A percentile compares a stretch with the other conserved stretches of the same genome.
Evolutionary conservation across 495 filamentous ascomycete genomes (phyloP).

Genomic region (Articulospora tetracladia): DNA sequence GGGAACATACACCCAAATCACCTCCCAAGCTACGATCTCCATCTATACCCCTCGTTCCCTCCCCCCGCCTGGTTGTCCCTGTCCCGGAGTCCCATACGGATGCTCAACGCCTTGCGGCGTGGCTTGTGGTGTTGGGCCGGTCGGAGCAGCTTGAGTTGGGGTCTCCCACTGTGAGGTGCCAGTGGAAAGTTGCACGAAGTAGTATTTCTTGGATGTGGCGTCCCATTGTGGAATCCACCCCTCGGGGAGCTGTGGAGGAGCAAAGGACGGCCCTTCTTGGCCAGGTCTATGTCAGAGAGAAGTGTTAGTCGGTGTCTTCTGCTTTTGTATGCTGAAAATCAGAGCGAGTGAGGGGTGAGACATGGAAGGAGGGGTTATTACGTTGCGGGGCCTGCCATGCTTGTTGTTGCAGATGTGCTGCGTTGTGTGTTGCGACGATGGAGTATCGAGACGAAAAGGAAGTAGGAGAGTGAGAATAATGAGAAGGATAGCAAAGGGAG

Average conservation of each 20-base stretch:
- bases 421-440: too few relatives aligned
- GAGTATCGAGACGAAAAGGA: neutral
- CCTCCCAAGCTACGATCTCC: slow-evolving; percentile 20
- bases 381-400: slow-evolving; percentile 26
- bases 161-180: slow-evolving; percentile 76
- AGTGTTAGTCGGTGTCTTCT: neutral
- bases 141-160: slow-evolving; percentile 60
- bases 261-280: slow-evolving; percentile 65
- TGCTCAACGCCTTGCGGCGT: slow-evolving; percentile 46
- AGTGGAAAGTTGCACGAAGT: slow-evolving; percentile 74
- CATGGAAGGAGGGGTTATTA: slow-evolving; percentile 5
- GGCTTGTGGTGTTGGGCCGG: slow-evolving; percentile 43
- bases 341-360: neutral
- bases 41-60: slow-evolving; percentile 39
- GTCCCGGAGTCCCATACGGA: slow-evolving; percentile 45
- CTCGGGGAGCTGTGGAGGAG: slow-evolving; percentile 64
- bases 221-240: slow-evolving; percentile 88
- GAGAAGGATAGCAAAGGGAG: neutral
- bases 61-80: slow-evolving; percentile 39
- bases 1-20: slow-evolving; percentile 20
- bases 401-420: neutral
- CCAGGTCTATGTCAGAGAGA: slow-evolving; percentile 37
- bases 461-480: neutral
- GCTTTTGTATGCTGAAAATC: slow-evolving; percentile 15
- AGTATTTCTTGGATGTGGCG: slow-evolving; percentile 66